Evolutionary conservation across 768 basidiomycete genomes (phyloP).

Genomic region (Gautieria morchelliformis): DNA sequence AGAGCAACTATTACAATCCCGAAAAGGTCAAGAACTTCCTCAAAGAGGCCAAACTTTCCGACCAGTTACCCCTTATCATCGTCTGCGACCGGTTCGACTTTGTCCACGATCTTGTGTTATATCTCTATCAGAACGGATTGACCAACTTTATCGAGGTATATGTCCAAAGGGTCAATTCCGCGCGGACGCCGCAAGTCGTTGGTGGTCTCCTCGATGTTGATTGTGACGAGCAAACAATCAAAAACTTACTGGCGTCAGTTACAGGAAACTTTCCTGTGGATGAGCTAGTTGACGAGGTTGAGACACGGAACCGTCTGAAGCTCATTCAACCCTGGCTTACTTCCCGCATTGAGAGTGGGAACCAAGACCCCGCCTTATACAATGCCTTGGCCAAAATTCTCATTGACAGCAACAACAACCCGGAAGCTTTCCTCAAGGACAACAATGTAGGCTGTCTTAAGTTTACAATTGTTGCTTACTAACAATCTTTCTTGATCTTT

Average conservation of each 20-base stretch:
- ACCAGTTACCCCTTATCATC: slow-evolving; percentile 97
- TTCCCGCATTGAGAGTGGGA: slow-evolving; percentile 84
- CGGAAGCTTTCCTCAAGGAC: slow-evolving; percentile 95
- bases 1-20: slow-evolving; percentile 95
- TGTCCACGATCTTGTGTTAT: slow-evolving; percentile 96
- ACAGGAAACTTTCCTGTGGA: slow-evolving; percentile 97
- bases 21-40: slow-evolving; percentile 99
- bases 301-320: slow-evolving; percentile 92
- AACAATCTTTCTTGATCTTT: slow-evolving; percentile 6
- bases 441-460: slow-evolving; percentile 65
- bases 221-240: slow-evolving; percentile 94
- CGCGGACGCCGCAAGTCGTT: slow-evolving; percentile 92
- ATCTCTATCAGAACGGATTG: slow-evolving; percentile 95
- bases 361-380: slow-evolving; percentile 88
- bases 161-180: slow-evolving; percentile 95
- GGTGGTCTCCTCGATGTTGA: slow-evolving; percentile 96
- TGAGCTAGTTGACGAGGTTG: slow-evolving; percentile 94
- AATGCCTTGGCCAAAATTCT: slow-evolving; percentile 98
- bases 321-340: slow-evolving; percentile 97
- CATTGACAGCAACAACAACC: slow-evolving; percentile 98
- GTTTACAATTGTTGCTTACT: not conserved
- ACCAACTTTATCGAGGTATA: slow-evolving; percentile 99
- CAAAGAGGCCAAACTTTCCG: slow-evolving; percentile 93
- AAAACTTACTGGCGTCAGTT: slow-evolving; percentile 85
- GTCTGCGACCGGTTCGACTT: slow-evolving; percentile 99